Evolutionary conservation across 2,329 filamentous ascomycete species (phyloP).

Genomic region (Ascochyta fabae): DNA sequence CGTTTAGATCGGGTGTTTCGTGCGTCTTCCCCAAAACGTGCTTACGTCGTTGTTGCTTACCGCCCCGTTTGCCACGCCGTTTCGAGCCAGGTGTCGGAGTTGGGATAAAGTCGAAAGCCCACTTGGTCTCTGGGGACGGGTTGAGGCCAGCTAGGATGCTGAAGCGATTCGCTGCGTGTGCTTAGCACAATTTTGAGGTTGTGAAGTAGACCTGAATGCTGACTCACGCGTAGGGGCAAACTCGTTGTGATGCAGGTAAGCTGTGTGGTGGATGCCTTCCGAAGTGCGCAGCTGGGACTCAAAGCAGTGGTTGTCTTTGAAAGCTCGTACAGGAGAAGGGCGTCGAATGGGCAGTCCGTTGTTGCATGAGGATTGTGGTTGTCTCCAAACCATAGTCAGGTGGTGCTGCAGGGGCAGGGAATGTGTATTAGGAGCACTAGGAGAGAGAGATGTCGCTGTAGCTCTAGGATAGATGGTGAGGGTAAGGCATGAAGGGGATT

Average conservation of each 20-base stretch:
- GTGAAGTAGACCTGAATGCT: no score
- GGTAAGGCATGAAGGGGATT: neutral
- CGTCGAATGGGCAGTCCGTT: conserved; percentile 14
- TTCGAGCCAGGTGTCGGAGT: conserved; percentile 7
- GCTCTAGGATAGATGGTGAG: conserved; percentile 8
- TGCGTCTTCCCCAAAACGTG: neutral
- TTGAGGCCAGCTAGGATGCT: conserved; percentile 34
- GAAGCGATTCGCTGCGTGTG: conserved; percentile 36
- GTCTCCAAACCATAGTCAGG: conserved; percentile 26
- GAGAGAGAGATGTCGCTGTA: conserved; percentile 13
- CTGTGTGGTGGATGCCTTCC: conserved; percentile 9
- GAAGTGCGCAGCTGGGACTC: conserved; percentile 17
- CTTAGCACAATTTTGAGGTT: neutral
- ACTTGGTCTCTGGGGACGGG: conserved; percentile 27
- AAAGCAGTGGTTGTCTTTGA: conserved; percentile 18
- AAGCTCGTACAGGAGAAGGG: conserved; percentile 9
- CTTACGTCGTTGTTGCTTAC: conserved; percentile 24
- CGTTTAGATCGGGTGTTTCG: conserved; percentile 2
- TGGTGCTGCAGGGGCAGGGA: conserved; percentile 13
- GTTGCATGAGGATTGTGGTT: conserved; percentile 16
- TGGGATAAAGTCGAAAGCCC: conserved; percentile 27
- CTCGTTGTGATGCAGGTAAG: conserved; percentile 24
- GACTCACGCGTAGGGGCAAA: conserved; percentile 33
- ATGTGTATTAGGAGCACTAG: conserved; percentile 14
- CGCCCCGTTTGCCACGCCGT: conserved; percentile 29